Conservation (phyloP, 2,329 filamentous ascomycete genomes). For the Calonectria pteridis region DNA sequence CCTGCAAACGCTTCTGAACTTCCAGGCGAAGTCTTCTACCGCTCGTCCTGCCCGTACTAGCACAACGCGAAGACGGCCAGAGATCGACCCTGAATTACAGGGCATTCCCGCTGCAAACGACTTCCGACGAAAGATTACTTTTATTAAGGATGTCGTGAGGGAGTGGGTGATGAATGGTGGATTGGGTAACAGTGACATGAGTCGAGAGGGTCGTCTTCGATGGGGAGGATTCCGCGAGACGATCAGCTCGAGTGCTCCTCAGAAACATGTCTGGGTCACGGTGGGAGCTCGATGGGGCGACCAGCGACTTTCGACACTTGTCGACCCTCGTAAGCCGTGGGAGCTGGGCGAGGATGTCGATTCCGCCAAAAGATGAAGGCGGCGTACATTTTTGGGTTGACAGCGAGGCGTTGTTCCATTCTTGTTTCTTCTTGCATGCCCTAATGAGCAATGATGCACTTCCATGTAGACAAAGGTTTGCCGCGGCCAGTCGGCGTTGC, state of each 20-base stretch:
- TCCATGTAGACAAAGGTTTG: conserved; percentile 41
- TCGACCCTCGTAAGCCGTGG: conserved; percentile 66
- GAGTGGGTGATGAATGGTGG: conserved; percentile 80
- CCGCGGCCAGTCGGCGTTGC: conserved; percentile 36
- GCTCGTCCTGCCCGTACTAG: conserved; percentile 58
- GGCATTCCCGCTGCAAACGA: conserved; percentile 78
- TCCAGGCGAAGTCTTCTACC: conserved; percentile 61
- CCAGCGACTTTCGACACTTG: conserved; percentile 64
- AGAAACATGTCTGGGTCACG: conserved; percentile 77
- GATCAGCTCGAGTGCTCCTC: conserved; percentile 61
- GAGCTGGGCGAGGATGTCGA: conserved; percentile 68
- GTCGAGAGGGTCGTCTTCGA: conserved; percentile 64
- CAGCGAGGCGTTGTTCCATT: conserved; percentile 42
- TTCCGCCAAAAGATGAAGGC: conserved; percentile 44
- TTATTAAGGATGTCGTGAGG: conserved; percentile 75
- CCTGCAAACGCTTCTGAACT: conserved; percentile 80
- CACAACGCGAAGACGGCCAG: conserved; percentile 66
- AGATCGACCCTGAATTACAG: conserved; percentile 71
- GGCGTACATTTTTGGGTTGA: conserved; percentile 16
- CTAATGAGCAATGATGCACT: conserved; percentile 44
- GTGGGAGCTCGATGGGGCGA: conserved; percentile 75
- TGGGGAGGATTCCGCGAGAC: conserved; percentile 72
- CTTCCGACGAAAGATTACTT: conserved; percentile 79
- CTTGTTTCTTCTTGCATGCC: conserved; percentile 37
- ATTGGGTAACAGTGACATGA: conserved; percentile 75